Percentiles rank a stretch among this genome's conserved stretches.
Conservation (phyloP, 176 grass and related monocot genomes). For the Cenchrus americanus region DNA sequence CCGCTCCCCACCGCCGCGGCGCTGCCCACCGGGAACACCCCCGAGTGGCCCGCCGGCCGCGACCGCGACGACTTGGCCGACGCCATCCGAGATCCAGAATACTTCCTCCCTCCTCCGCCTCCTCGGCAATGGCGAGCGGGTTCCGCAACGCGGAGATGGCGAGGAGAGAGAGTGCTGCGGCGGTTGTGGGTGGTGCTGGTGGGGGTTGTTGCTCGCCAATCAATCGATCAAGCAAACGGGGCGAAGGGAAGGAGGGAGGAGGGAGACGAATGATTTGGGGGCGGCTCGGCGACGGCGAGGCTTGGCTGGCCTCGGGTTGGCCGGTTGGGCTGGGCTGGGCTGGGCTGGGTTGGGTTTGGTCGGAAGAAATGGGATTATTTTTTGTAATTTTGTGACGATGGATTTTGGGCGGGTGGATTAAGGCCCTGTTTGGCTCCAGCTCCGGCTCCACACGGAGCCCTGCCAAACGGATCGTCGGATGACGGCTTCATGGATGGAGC, state of each 20-base stretch:
- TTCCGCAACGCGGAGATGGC: not conserved
- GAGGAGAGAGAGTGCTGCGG: conserved; percentile 20
- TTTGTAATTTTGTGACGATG: not conserved
- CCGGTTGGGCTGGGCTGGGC: not conserved
- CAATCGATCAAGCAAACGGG: conserved; percentile 19
- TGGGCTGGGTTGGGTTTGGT: not conserved
- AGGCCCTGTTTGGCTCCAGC: too few species aligned
- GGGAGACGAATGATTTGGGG: conserved; percentile 39
- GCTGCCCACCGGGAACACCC: conserved; percentile 59
- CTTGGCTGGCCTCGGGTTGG: not conserved
- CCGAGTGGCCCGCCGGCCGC: conserved; percentile 68
- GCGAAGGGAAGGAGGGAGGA: not conserved
- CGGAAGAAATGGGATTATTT: not conserved
- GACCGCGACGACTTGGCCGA: conserved; percentile 87
- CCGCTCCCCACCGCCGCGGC: conserved; percentile 40
- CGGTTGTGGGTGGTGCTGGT: not conserved
- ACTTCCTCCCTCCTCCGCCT: conserved; percentile 2
- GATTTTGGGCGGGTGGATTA: conserved; percentile 28
- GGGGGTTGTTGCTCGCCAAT: conserved; percentile 31
- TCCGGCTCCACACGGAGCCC: too few species aligned
- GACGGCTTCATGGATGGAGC: too few species aligned
- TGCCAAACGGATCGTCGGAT: too few species aligned
- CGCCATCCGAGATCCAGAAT: conserved; percentile 63
- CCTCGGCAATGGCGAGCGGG: conserved; percentile 3
- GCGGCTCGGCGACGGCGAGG: not conserved